These are phyloP conservation scores for Periconia macrospinosa DNA, from an alignment of 2,329 filamentous ascomycete genomes.

Conservation along the genomic window DNA sequence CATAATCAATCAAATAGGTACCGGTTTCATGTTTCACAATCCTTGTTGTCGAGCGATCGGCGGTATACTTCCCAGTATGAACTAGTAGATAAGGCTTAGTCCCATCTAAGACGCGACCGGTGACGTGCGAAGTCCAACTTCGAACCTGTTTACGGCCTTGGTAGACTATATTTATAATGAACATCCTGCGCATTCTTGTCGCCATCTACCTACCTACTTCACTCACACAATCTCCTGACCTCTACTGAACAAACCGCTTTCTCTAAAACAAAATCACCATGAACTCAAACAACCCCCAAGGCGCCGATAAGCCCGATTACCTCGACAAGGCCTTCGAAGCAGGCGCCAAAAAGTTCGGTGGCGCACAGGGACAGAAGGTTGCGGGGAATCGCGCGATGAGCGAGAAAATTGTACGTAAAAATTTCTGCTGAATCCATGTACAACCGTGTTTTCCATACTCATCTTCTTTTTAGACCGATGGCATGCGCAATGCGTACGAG, in stretches of 20 bases:
- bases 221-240: not conserved
- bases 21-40: not conserved
- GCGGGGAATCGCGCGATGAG: not conserved
- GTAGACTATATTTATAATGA: not conserved
- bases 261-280: conserved; percentile 8
- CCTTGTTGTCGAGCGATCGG: not conserved
- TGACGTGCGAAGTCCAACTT: too few species aligned
- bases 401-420: not conserved
- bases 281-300: not conserved
- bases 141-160: not conserved
- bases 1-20: too few species aligned
- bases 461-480: not conserved
- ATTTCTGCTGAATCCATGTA: not conserved
- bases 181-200: not conserved
- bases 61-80: not conserved
- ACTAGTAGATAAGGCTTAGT: not conserved
- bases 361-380: not conserved
- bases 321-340: not conserved
- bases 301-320: not conserved
- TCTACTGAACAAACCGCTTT: not conserved
- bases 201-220: not conserved
- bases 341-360: not conserved
- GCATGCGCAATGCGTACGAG: not conserved
- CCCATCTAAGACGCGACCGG: not conserved
- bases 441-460: not conserved